Evolutionary conservation across 2,329 filamentous ascomycete genomes (phyloP).

Genomic region (Leptographium galeiforme): DNA sequence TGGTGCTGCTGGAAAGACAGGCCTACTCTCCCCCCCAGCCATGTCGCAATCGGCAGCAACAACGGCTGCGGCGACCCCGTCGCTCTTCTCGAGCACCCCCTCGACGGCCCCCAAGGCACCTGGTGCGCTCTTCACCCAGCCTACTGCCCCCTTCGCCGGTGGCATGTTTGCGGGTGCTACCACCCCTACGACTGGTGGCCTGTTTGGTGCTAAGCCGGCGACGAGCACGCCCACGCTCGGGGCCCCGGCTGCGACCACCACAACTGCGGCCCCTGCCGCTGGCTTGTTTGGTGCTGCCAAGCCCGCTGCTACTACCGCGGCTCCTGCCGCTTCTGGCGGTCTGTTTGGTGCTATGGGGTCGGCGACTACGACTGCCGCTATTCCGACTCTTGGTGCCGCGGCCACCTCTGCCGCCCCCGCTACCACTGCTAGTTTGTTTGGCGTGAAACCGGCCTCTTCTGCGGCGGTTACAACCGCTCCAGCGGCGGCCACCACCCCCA

Average conservation of each 20-base stretch:
- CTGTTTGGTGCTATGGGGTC: conserved; percentile 11
- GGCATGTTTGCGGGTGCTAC: neutral
- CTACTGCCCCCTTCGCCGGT: too few relatives aligned
- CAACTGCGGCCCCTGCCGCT: neutral
- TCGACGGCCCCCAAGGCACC: neutral
- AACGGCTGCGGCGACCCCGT: neutral
- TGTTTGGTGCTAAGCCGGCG: neutral
- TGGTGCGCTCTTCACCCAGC: neutral
- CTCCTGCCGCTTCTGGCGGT: neutral
- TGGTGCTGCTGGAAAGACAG: neutral
- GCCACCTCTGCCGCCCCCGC: conserved; percentile 7
- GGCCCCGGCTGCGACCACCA: neutral
- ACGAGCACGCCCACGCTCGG: neutral
- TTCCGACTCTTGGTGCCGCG: conserved; percentile 6
- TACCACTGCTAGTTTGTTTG: conserved; percentile 8
- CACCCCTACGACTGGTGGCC: neutral
- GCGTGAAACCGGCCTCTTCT: neutral
- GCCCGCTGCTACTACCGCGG: neutral
- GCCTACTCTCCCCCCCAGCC: neutral
- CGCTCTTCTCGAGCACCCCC: neutral
- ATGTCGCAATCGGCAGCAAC: neutral
- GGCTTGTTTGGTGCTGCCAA: neutral
- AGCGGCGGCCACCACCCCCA: conserved; percentile 15
- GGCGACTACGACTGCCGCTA: conserved; percentile 10
- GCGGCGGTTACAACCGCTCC: neutral